A percentile compares a stretch with the other conserved stretches of the same genome.
These are phyloP conservation scores for Rhododendron vialii DNA, from an alignment of 148 eudicot genomes.

Conservation along the genomic window DNA sequence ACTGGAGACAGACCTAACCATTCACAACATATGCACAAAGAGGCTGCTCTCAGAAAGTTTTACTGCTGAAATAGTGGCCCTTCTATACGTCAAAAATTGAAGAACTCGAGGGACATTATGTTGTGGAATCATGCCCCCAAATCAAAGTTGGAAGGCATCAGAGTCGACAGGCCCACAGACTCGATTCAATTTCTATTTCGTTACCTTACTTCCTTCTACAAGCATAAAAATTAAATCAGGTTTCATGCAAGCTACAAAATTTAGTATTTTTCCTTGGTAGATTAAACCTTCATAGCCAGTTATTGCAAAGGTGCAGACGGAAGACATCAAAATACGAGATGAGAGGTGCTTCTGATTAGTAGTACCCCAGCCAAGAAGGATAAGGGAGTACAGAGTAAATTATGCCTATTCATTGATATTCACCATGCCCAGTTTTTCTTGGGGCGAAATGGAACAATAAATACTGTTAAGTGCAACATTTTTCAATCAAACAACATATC, in stretches of 20 bases:
- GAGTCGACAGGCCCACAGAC: neutral
- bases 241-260: neutral
- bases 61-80: neutral
- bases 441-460: neutral
- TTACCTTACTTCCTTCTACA: neutral
- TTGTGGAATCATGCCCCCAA: neutral
- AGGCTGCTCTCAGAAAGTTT: neutral
- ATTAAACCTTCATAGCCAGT: neutral
- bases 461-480: neutral
- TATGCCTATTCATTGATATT: neutral
- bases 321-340: neutral
- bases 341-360: neutral
- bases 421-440: neutral
- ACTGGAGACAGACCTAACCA: neutral
- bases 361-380: neutral
- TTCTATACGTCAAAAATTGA: neutral
- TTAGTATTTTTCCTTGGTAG: neutral
- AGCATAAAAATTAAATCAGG: neutral
- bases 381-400: neutral
- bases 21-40: neutral
- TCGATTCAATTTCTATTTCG: neutral
- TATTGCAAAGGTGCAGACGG: conserved; percentile 1
- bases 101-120: neutral
- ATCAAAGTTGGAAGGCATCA: neutral
- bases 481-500: neutral